Conservation (phyloP, 148 eudicot genomes). For the Diospyros lotus region DNA sequence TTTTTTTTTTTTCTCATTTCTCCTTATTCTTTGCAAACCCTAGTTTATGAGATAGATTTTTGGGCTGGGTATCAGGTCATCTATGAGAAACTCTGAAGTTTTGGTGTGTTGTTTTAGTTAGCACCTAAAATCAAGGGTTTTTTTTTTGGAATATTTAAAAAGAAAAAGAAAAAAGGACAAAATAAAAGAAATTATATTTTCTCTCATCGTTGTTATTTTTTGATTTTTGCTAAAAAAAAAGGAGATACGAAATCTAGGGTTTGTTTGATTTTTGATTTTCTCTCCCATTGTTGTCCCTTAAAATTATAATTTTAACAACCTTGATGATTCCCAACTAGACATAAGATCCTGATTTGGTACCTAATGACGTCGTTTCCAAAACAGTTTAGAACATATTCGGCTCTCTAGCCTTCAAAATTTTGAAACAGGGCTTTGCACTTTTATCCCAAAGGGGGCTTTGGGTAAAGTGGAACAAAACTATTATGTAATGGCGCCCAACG, state of each 20-base stretch:
- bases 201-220: constrained; percentile 2
- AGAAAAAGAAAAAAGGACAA: constrained; percentile 9
- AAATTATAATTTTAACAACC: too few species aligned
- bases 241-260: constrained; percentile 10
- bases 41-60: background rate
- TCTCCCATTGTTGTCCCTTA: too few species aligned
- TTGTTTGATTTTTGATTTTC: background rate
- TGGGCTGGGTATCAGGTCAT: background rate
- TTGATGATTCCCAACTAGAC: too few species aligned
- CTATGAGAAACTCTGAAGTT: constrained; percentile 58
- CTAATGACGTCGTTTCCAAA: too few species aligned
- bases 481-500: constrained; percentile 65
- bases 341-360: too few species aligned
- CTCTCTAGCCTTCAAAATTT: too few species aligned
- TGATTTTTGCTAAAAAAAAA: background rate
- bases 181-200: background rate
- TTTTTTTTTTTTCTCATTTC: background rate
- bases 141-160: constrained; percentile 23
- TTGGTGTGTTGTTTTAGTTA: constrained; percentile 73
- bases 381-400: too few species aligned
- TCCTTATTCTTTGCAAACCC: constrained; percentile 19
- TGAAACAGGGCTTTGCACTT: too few species aligned
- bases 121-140: constrained; percentile 80
- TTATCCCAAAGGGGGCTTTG: too few species aligned
- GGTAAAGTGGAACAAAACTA: background rate